Base-by-base conservation (phyloP, 164 flowering plant species). In the Stephania cephalantha region DNA sequence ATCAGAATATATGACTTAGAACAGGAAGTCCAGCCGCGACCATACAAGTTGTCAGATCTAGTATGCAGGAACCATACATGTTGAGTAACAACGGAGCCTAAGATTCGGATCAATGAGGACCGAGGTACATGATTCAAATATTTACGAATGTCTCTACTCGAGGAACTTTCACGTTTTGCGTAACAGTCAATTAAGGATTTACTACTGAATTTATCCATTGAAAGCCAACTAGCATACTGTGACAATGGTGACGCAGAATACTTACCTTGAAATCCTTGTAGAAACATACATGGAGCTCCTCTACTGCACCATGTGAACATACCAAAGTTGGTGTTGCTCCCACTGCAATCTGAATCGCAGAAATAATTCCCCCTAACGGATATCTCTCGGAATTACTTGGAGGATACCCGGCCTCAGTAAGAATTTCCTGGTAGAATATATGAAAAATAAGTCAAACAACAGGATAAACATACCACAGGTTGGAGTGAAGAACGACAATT, bases 241-340 rank as follows among this genome's bases (percentile, higher is more conserved):
- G 22, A 58, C n/a, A 58, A 58, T n/a, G n/a, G 8, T 25, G 63
- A 70, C 15, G 15, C 29, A 2, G 9, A 65, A 18, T 11, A 46
- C 86, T 50, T 69, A 94, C 98, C 95, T 86, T 80, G 75, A 94
- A 91, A 84, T 91, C 89, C 81, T 91, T 94, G 65, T 87, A 85
- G 81, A 94, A 94, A 88, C 98, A 94, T 68, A 92, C 53, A 6
- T 74, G 86, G 69, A 94, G 86, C 81, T 94, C 97, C 83, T 89
- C 78, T 70, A 94, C 78, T 44, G 91, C 93, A 82, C 84, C 90
- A 69, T 88, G 82, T 31, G 85, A 80, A 84, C 98, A 93, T 71
- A 69, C 72, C 74, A 93, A 7, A 75, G 61, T 58, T 0, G 98
- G 98, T 7, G 92, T 86, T 74, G 86, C 81, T 45, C 83, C 90